Evolutionary conservation across 495 filamentous ascomycete genomes (phyloP).

Genomic region (Beverwykella pulmonaria): DNA sequence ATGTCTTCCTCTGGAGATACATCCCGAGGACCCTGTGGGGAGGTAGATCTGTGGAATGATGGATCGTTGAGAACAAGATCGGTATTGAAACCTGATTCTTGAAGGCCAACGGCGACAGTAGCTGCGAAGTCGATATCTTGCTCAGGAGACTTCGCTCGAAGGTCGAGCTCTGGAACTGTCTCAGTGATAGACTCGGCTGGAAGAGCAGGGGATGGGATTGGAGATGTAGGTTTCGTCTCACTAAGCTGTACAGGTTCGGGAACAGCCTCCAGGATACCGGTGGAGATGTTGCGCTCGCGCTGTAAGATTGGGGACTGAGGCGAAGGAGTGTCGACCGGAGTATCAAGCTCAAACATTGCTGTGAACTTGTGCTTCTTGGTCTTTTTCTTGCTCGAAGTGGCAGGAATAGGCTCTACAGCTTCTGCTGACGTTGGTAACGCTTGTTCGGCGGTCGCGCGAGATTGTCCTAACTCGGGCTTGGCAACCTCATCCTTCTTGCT

Average conservation of each 20-base stretch:
- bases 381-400: constrained; percentile 12
- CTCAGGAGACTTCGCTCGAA: constrained; percentile 20
- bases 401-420: background rate
- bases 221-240: background rate
- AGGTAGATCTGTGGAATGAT: constrained; percentile 27
- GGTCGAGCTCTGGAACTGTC: background rate
- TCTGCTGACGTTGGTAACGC: background rate
- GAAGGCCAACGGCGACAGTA: constrained; percentile 31
- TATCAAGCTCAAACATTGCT: constrained; percentile 21
- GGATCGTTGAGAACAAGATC: constrained; percentile 32
- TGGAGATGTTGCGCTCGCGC: background rate
- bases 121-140: constrained; percentile 36
- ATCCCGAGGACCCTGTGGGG: constrained; percentile 20
- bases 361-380: constrained; percentile 31
- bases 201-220: background rate
- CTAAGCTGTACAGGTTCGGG: background rate
- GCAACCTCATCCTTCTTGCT: background rate
- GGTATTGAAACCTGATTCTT: constrained; percentile 37
- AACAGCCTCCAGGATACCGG: background rate
- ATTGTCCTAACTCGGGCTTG: background rate
- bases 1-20: constrained; percentile 33
- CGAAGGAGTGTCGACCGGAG: background rate
- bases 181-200: background rate
- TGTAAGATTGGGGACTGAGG: background rate
- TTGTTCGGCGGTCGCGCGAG: background rate